Evolutionary conservation across 139 green algal genomes (phyloP).

Genomic region (Tetraselmis striata): DNA sequence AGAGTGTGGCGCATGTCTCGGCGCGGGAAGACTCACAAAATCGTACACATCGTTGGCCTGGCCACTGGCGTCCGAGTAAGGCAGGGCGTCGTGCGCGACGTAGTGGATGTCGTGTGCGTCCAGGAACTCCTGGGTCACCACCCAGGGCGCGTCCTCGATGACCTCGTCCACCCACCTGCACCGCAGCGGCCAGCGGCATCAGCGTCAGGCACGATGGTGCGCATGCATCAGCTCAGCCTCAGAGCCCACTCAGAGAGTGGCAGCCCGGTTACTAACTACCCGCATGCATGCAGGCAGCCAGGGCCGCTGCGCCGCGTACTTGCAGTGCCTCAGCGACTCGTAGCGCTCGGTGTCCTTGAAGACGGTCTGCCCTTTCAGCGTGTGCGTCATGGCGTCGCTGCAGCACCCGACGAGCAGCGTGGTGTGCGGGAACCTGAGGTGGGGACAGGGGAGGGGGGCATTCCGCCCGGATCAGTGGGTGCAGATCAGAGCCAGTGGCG

Average conservation of each 20-base stretch:
- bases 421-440: slow-evolving; percentile 74
- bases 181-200: too few species aligned
- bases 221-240: too few species aligned
- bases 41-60: slow-evolving; percentile 51
- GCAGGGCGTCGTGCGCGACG: slow-evolving; percentile 84
- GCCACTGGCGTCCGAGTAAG: slow-evolving; percentile 67
- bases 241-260: too few species aligned
- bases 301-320: too few species aligned
- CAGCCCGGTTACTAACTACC: too few species aligned
- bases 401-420: slow-evolving; percentile 76
- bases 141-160: slow-evolving; percentile 74
- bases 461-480: too few species aligned
- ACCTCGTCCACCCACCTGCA: slow-evolving; percentile 92
- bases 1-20: too few species aligned
- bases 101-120: slow-evolving; percentile 82
- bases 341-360: slow-evolving; percentile 80
- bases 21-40: background rate
- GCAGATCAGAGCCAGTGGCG: too few species aligned
- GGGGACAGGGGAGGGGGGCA: too few species aligned
- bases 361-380: slow-evolving; percentile 87
- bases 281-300: too few species aligned
- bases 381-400: slow-evolving; percentile 69
- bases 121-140: slow-evolving; percentile 78
- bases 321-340: slow-evolving; percentile 80
- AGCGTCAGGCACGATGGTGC: too few species aligned